These are phyloP conservation scores for Drechslerella stenobrocha DNA, from an alignment of 2,329 filamentous ascomycete genomes.

Conservation along the genomic window DNA sequence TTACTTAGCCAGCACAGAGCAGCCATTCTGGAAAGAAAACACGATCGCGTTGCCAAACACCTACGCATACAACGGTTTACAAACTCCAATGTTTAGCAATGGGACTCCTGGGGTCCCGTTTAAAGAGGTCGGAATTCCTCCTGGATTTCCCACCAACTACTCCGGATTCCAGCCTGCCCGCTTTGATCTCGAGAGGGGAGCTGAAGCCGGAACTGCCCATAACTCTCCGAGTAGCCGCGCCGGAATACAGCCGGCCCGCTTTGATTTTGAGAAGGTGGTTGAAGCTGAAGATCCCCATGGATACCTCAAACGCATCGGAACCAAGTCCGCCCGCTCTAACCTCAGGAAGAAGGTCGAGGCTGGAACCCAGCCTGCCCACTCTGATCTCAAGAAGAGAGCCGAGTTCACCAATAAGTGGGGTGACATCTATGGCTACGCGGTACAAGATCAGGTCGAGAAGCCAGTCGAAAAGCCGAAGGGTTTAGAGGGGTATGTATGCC, in stretches of 20 bases:
- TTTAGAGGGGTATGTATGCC: slow-evolving; percentile 32
- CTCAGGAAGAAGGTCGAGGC: too few relatives aligned
- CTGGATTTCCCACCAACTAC: slow-evolving; percentile 28
- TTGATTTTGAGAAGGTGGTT: slow-evolving; percentile 19
- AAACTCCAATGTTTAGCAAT: slow-evolving; percentile 42
- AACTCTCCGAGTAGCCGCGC: slow-evolving; percentile 29
- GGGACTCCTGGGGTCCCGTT: slow-evolving; percentile 19
- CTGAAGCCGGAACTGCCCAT: slow-evolving; percentile 28
- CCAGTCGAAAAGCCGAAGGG: slow-evolving; percentile 31
- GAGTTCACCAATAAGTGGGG: slow-evolving; percentile 45
- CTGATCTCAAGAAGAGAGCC: slow-evolving; percentile 35
- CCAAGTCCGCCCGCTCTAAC: too few relatives aligned
- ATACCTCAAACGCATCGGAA: too few relatives aligned
- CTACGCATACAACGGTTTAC: slow-evolving; percentile 22
- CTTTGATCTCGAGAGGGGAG: slow-evolving; percentile 23
- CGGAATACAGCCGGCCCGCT: slow-evolving; percentile 30
- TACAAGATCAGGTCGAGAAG: slow-evolving; percentile 15
- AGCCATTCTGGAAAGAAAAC: slow-evolving; percentile 27
- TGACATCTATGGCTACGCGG: slow-evolving; percentile 31
- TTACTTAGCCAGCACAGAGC: slow-evolving; percentile 35
- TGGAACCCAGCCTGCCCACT: slow-evolving; percentile 29
- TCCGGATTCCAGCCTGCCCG: slow-evolving; percentile 32
- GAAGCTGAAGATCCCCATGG: too few relatives aligned
- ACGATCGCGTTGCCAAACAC: slow-evolving; percentile 7
- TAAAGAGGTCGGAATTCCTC: slow-evolving; percentile 30